Base-by-base conservation (phyloP, 345 rosid species). In the Eucalyptus camaldulensis region DNA sequence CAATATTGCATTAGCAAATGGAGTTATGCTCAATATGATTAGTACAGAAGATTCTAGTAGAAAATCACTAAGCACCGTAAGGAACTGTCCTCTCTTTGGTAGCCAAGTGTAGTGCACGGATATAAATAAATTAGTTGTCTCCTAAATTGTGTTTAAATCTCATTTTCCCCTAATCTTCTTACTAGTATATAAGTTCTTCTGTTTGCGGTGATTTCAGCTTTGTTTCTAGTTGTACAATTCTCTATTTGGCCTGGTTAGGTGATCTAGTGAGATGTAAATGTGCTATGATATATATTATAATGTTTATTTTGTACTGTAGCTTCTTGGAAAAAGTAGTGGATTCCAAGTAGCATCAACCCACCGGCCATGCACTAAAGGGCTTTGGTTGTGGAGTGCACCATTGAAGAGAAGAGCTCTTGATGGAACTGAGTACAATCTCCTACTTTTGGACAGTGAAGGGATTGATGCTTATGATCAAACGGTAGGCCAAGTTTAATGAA, bases 371-470 rank as follows among this genome's bases (percentile, higher is more conserved):
- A 98, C 99, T 1, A 98, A 98, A 90, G 99, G 99, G 80, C 99
- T 98, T 86, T 98, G 99, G 99, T 90, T 98, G 92, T 98, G 99
- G 99, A 98, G 99, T 91, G 93, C 99, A 87, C 99, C 99, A 12
- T 90, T 98, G 60, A 97, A 95, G 94, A 92, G 96, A 93, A 96
- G 94, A 89, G 95, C 98, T 89, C 97, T 98, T 86, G 99, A 98
- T 90, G 99, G 99, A 89, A 95, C 96, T 25, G 96, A 97, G 90
- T 98, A 97, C 90, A 98, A 96, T 90, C 99, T 98, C 15, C 89
- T 98, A 90, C 93, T 98, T 29, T 93, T 98, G 87, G 99, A 98
- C 91, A 94, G 96, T 87, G 99, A 98, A 96, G 99, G 99, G 76
- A 97, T 98, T 88, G 99, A 97, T 93, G 98, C 99, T 69, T 97